These are phyloP conservation scores for Oryza longistaminata DNA, from an alignment of 176 grass and related monocot genomes.

Conservation along the genomic window DNA sequence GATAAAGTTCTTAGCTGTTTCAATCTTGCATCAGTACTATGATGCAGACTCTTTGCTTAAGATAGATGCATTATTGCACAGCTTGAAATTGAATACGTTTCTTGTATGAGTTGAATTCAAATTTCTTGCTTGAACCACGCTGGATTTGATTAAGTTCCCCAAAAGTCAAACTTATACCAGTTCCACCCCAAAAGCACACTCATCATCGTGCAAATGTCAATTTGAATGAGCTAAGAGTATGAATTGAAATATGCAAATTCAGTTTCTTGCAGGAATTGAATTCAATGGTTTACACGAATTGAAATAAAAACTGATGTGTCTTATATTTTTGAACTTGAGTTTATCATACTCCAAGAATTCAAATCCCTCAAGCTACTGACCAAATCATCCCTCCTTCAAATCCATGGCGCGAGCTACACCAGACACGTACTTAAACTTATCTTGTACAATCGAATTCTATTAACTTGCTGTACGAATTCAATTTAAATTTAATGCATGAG, in stretches of 20 bases:
- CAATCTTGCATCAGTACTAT: background rate
- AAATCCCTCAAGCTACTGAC: background rate
- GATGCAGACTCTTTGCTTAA: background rate
- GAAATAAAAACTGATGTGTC: background rate
- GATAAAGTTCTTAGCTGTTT: background rate
- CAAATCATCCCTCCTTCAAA: background rate
- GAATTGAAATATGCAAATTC: too few species aligned
- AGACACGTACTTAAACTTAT: background rate
- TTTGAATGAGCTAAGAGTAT: background rate
- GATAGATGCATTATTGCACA: conserved; percentile 8
- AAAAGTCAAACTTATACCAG: background rate
- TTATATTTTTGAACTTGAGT: too few species aligned
- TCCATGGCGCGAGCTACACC: too few species aligned
- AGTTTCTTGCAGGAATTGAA: background rate
- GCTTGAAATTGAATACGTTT: background rate
- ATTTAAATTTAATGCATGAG: background rate
- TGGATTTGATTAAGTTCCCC: background rate
- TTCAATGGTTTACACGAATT: background rate
- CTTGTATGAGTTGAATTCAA: background rate
- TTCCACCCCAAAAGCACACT: background rate
- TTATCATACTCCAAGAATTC: background rate
- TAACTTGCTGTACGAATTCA: background rate
- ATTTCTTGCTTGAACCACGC: background rate
- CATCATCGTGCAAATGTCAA: too few species aligned
- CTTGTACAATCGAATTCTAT: background rate